Conservation (phyloP, 441 rosid genomes). For the Erysimum pusillum region DNA sequence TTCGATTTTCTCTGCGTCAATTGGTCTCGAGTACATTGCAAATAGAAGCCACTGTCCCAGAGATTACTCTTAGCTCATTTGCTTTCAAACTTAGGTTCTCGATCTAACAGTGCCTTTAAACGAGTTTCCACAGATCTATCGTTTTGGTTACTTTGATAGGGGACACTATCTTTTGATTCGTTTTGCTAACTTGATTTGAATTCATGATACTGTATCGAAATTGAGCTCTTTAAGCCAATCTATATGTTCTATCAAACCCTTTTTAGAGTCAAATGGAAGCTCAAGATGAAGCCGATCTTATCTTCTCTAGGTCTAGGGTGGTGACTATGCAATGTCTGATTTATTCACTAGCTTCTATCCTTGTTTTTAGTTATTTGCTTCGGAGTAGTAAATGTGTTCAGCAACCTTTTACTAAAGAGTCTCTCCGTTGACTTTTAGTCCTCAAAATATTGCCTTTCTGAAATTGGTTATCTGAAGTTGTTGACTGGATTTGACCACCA, state of each 20-base stretch:
- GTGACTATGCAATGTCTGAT: conserved; percentile 4
- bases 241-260: neutral
- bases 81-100: conserved; percentile 11
- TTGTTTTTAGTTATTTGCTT: too few relatives aligned
- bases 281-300: neutral
- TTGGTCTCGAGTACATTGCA: neutral
- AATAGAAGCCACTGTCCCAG: neutral
- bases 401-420: conserved; percentile 17
- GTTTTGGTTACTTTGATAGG: neutral
- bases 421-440: conserved; percentile 37
- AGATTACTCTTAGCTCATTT: conserved; percentile 30
- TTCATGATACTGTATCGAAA: neutral
- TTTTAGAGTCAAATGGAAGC: neutral
- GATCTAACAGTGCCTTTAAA: conserved; percentile 4
- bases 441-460: conserved; percentile 14
- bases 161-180: conserved; percentile 24
- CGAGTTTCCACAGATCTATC: conserved; percentile 40
- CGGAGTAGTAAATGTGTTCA: conserved; percentile 16
- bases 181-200: neutral
- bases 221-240: conserved; percentile 12
- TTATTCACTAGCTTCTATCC: conserved; percentile 26
- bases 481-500: conserved; percentile 41
- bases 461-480: neutral
- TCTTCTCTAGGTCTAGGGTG: neutral
- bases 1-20: neutral